Percentiles rank a stretch among this genome's conserved stretches.
Evolutionary conservation across 192 early-diverging fungal genomes (phyloP).

Genomic region (Thamnidium elegans): DNA sequence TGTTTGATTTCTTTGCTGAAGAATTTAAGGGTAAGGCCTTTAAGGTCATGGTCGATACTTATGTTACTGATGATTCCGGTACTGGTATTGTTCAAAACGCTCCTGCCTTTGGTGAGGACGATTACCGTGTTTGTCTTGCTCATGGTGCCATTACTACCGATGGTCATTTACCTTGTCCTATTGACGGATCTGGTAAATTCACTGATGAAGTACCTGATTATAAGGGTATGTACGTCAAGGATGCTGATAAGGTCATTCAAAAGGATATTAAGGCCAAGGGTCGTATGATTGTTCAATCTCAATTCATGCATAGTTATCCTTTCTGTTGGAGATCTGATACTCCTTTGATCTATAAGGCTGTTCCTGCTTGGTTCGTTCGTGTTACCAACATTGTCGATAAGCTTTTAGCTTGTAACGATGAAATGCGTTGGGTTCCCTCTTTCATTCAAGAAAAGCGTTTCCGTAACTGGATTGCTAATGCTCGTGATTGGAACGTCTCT

Average conservation of each 20-base stretch:
- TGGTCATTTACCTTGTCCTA: slow-evolving; percentile 85
- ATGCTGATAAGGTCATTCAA: slow-evolving; percentile 95
- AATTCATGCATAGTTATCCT: slow-evolving; percentile 90
- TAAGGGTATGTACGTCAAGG: slow-evolving; percentile 86
- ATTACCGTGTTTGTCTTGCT: slow-evolving; percentile 90
- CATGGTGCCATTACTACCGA: slow-evolving; percentile 79
- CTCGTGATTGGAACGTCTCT: slow-evolving; percentile 97
- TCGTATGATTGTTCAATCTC: slow-evolving; percentile 88
- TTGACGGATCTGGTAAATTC: slow-evolving; percentile 83
- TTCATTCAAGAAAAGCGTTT: slow-evolving; percentile 98
- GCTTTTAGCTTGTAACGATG: slow-evolving; percentile 81
- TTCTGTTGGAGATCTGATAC: slow-evolving; percentile 99
- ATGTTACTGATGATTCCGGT: slow-evolving; percentile 91
- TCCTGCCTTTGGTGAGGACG: slow-evolving; percentile 98
- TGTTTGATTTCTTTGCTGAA: slow-evolving; percentile 81
- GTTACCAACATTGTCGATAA: slow-evolving; percentile 81
- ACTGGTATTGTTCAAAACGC: slow-evolving; percentile 98
- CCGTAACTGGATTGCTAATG: slow-evolving; percentile 93
- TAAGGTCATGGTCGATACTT: slow-evolving; percentile 83
- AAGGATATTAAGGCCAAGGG: slow-evolving; percentile 82
- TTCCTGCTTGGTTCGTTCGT: slow-evolving; percentile 97
- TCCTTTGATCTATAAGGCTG: slow-evolving; percentile 94
- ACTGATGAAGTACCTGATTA: slow-evolving; percentile 76
- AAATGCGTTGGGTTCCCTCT: slow-evolving; percentile 94
- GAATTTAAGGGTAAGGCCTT: slow-evolving; percentile 79